These are phyloP conservation scores for Talaromyces thailandensis DNA, from an alignment of 495 filamentous ascomycete genomes.

Conservation along the genomic window DNA sequence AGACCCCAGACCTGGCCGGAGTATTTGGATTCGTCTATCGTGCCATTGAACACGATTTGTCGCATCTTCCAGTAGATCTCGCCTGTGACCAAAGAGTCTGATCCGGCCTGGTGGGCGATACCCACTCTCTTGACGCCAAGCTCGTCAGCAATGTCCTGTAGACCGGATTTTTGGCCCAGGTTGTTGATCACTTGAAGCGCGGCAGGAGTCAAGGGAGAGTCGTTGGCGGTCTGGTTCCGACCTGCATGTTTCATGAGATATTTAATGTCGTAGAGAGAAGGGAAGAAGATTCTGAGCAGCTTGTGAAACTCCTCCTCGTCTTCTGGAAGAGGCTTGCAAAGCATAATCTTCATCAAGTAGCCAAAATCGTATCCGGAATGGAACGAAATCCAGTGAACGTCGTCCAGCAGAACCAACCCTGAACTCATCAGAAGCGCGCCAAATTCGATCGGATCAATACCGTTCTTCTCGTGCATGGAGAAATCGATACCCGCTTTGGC, in stretches of 20 bases:
- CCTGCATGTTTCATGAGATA: conserved; percentile 86
- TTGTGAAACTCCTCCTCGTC: conserved; percentile 82
- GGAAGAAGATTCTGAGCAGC: conserved; percentile 83
- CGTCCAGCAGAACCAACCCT: conserved; percentile 77
- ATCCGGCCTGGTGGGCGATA: conserved; percentile 80
- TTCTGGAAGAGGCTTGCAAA: conserved; percentile 67
- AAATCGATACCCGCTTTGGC: conserved; percentile 86
- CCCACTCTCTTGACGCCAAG: conserved; percentile 83
- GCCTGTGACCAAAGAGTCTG: conserved; percentile 84
- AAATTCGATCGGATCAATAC: conserved; percentile 87
- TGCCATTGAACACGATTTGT: conserved; percentile 75
- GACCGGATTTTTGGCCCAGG: conserved; percentile 75
- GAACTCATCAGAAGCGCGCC: conserved; percentile 84
- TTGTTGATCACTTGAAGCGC: conserved; percentile 62
- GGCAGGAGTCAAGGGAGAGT: conserved; percentile 48
- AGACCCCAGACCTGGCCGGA: conserved; percentile 85
- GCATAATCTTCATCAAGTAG: conserved; percentile 88
- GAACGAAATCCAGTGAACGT: conserved; percentile 93
- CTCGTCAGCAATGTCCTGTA: conserved; percentile 89
- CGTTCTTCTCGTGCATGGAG: conserved; percentile 64
- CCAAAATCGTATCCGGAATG: conserved; percentile 99
- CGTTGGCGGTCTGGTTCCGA: conserved; percentile 52
- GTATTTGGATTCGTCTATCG: conserved; percentile 63
- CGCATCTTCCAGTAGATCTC: conserved; percentile 87
- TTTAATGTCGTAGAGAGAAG: conserved; percentile 89